These are phyloP conservation scores for Euphorbia celastroides DNA, from an alignment of 441 rosid species.

Conservation along the genomic window DNA sequence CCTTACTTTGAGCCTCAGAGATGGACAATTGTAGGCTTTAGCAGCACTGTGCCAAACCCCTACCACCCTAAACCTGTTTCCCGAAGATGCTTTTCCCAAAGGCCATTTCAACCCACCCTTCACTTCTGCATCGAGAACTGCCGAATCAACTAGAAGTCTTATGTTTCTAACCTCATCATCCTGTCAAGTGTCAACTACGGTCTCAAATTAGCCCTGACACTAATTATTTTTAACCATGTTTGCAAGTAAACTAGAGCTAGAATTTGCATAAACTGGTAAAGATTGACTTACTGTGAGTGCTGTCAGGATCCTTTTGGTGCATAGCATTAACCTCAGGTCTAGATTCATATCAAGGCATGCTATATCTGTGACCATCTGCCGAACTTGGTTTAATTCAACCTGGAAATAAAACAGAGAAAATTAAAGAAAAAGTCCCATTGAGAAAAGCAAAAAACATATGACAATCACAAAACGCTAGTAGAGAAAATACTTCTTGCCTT, in stretches of 20 bases:
- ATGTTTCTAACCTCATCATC: slow-evolving; percentile 44
- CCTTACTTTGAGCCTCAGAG: slow-evolving; percentile 40
- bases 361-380: slow-evolving; percentile 41
- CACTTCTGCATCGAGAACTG: slow-evolving; percentile 47
- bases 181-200: slow-evolving; percentile 4
- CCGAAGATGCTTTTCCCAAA: too few relatives aligned
- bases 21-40: slow-evolving; percentile 29
- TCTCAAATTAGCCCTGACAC: neutral
- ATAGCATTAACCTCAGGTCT: slow-evolving; percentile 42
- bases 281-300: neutral
- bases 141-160: slow-evolving; percentile 34
- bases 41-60: slow-evolving; percentile 42
- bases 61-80: slow-evolving; percentile 34
- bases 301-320: neutral
- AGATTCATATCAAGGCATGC: slow-evolving; percentile 55
- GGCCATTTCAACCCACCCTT: slow-evolving; percentile 67
- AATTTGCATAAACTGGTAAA: neutral
- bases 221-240: neutral
- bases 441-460: neutral
- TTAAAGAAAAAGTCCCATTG: neutral
- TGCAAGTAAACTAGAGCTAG: neutral
- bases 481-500: neutral
- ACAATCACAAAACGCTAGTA: neutral
- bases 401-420: slow-evolving; percentile 29
- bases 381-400: slow-evolving; percentile 50